These are phyloP conservation scores for Lentinula detonsa DNA, from an alignment of 768 basidiomycete genomes.

Conservation along the genomic window DNA sequence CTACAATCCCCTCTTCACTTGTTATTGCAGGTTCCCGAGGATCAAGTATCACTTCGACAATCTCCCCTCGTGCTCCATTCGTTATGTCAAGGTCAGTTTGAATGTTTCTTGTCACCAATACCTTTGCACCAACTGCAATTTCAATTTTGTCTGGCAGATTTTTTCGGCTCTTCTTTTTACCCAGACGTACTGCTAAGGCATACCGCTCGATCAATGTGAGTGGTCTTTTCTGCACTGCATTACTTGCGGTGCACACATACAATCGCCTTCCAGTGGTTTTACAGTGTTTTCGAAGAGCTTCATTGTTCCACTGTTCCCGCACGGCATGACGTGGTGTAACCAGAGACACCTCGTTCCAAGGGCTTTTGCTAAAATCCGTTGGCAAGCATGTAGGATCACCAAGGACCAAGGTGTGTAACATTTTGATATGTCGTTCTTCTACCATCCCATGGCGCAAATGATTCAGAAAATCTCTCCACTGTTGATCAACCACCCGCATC, in stretches of 20 bases:
- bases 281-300: conserved; percentile 17
- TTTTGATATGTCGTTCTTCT: too few species aligned
- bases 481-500: conserved; percentile 21
- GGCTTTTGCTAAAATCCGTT: conserved; percentile 17
- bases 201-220: conserved; percentile 11
- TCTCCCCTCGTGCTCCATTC: conserved; percentile 15
- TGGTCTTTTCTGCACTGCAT: conserved; percentile 13
- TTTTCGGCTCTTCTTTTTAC: not conserved
- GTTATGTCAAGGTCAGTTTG: not conserved
- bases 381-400: conserved; percentile 12
- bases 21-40: too few species aligned
- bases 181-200: not conserved
- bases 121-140: conserved; percentile 24
- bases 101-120: conserved; percentile 19
- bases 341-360: conserved; percentile 27
- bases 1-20: too few species aligned
- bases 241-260: conserved; percentile 23
- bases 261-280: conserved; percentile 8
- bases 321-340: conserved; percentile 32
- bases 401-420: conserved; percentile 4
- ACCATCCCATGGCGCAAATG: conserved; percentile 22
- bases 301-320: conserved; percentile 29
- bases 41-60: conserved; percentile 14
- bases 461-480: conserved; percentile 24
- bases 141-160: conserved; percentile 14